Evolutionary conservation across 2,329 filamentous ascomycete species (phyloP), one percentile per base, ranked within the genome.

Genomic region (Neoascochyta sp.): DNA sequence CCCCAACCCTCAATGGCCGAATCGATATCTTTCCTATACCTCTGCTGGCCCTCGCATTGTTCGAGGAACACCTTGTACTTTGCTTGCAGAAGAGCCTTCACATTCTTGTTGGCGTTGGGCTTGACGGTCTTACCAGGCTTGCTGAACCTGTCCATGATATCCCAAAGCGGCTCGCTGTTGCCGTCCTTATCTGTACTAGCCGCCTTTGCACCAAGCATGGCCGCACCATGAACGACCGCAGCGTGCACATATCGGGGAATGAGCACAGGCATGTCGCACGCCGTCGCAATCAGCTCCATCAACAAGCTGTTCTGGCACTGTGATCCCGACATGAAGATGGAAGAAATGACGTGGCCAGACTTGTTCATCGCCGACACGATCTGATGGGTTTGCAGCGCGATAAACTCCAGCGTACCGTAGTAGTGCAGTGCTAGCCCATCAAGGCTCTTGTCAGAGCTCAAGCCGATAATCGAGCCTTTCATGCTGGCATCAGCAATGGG

Each of bases 241-340:
- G 90, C 90, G 57, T 95, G 86, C 36, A 95, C 87, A 54, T 98
- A 96, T 29, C 83, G 77, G 1, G 92, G 92, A 33, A 96, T 94
- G 20, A 95, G 70, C 12, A 98, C 90, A 1, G 90, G 90, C 81
- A 95, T 89, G 47, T 80, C 74, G 66, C 90, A 96, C 1, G 83
- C 84, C 0, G 89, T 92, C 9, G 92, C 88, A 50, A 98, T 83
- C 10, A 98, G 78, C 35, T 80, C 76, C 82, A 98, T 95, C 32
- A 98, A 73, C 38, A 96, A 79, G 18, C 83, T 79, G 64, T 98
- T 98, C 66, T 95, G 89, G 71, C 92, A 98, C 64, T 96, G 92
- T 8, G 86, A 93, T 39, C 92, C 92, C 4, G 87, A 95, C 92
- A 98, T 96, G 77, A 96, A 98, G 65, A 98, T 95, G 43, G 83